Percentiles rank a stretch among this genome's conserved stretches.
These are phyloP conservation scores for Paecilomyces formosus DNA, from an alignment of 2,329 filamentous ascomycete genomes.

Conservation along the genomic window DNA sequence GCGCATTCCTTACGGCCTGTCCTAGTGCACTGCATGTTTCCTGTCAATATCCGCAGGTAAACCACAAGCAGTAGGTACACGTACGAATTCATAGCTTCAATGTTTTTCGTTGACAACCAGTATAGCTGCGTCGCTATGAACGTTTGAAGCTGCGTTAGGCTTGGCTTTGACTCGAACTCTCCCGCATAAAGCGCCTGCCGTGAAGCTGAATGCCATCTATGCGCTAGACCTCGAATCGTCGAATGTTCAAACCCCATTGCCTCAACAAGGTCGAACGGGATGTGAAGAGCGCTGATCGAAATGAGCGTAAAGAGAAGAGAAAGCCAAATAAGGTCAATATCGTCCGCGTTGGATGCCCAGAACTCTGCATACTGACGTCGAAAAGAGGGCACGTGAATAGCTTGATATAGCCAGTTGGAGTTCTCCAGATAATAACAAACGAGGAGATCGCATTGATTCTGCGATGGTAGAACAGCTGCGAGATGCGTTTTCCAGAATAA, in stretches of 20 bases:
- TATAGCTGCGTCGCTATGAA: slow-evolving; percentile 23
- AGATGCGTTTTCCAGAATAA: slow-evolving; percentile 15
- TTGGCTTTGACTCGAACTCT: slow-evolving; percentile 19
- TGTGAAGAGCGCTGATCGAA: slow-evolving; percentile 19
- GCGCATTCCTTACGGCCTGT: slow-evolving; percentile 16
- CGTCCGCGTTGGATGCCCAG: slow-evolving; percentile 15
- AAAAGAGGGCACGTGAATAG: slow-evolving; percentile 15
- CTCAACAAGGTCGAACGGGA: slow-evolving; percentile 15
- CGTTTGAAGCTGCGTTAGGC: slow-evolving; percentile 18
- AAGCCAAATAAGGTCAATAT: slow-evolving; percentile 23
- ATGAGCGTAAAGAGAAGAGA: slow-evolving; percentile 22
- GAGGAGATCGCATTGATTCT: slow-evolving; percentile 17
- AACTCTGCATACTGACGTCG: slow-evolving; percentile 17
- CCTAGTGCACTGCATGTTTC: slow-evolving; percentile 9
- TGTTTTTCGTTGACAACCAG: slow-evolving; percentile 24
- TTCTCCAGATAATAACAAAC: slow-evolving; percentile 22
- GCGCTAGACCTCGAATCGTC: slow-evolving; percentile 13
- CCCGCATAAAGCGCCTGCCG: slow-evolving; percentile 21
- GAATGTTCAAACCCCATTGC: slow-evolving; percentile 10
- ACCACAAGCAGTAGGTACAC: slow-evolving; percentile 2
- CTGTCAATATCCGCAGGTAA: neutral
- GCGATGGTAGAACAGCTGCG: slow-evolving; percentile 10
- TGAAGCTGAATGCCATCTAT: slow-evolving; percentile 21
- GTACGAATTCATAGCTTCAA: slow-evolving; percentile 25
- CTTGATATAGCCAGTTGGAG: slow-evolving; percentile 24